Conservation (phyloP, 78 protist genomes). For the Dictyostelium brefeldianum region DNA sequence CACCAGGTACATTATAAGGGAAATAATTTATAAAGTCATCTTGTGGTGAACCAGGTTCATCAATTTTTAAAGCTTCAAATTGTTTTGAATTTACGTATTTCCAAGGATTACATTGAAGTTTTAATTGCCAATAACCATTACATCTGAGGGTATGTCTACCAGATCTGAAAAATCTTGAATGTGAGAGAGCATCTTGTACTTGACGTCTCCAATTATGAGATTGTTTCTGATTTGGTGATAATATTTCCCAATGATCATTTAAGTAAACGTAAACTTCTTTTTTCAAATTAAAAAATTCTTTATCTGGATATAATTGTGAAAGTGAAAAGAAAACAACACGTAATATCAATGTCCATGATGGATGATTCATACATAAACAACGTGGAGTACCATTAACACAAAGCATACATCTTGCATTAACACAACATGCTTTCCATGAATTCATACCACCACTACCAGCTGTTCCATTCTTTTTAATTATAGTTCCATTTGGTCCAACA, state of each 20-base stretch:
- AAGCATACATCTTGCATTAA: conserved; percentile 33
- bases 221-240: conserved; percentile 71
- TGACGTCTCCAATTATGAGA: conserved; percentile 77
- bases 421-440: conserved; percentile 50
- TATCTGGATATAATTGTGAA: conserved; percentile 46
- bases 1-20: neutral
- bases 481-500: too few species aligned
- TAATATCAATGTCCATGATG: conserved; percentile 71
- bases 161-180: conserved; percentile 71
- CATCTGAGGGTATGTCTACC: conserved; percentile 78
- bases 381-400: conserved; percentile 64
- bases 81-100: conserved; percentile 56
- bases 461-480: too few species aligned
- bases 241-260: conserved; percentile 78
- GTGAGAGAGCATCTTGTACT: conserved; percentile 75
- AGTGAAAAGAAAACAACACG: conserved; percentile 52
- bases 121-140: conserved; percentile 78
- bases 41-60: conserved; percentile 16
- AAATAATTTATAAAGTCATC: conserved; percentile 4
- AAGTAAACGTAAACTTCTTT: conserved; percentile 75
- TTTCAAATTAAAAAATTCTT: conserved; percentile 56
- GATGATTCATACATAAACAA: conserved; percentile 77
- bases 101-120: conserved; percentile 72
- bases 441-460: too few species aligned
- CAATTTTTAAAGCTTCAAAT: conserved; percentile 63